Conservation (phyloP, 371 early-diverging fungal species). For the Mucor velutinosus region DNA sequence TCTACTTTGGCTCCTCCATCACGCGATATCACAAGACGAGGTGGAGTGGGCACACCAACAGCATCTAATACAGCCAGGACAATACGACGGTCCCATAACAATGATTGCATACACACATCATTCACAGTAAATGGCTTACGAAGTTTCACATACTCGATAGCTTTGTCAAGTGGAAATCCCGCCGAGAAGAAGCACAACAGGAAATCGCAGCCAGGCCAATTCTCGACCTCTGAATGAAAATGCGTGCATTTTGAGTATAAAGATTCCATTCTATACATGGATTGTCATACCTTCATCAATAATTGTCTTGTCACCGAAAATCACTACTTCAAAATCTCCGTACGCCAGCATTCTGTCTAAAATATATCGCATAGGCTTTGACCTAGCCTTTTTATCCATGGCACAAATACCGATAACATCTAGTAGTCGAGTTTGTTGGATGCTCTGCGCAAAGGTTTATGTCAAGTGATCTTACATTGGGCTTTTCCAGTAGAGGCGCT, state of each 20-base stretch:
- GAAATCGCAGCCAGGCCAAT: slow-evolving; percentile 97
- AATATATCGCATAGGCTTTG: slow-evolving; percentile 96
- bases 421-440: slow-evolving; percentile 16
- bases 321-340: slow-evolving; percentile 84
- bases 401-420: slow-evolving; percentile 90
- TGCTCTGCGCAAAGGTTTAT: not conserved
- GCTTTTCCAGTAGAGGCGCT: not conserved
- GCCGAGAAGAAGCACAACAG: slow-evolving; percentile 95
- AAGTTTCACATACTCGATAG: slow-evolving; percentile 84
- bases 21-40: slow-evolving; percentile 73
- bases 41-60: slow-evolving; percentile 88
- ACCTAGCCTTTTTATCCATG: slow-evolving; percentile 93
- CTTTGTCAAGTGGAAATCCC: slow-evolving; percentile 96
- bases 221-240: slow-evolving; percentile 63
- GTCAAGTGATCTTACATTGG: not conserved
- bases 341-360: slow-evolving; percentile 76
- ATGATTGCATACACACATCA: slow-evolving; percentile 87
- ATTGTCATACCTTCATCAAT: slow-evolving; percentile 81
- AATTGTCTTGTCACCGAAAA: slow-evolving; percentile 97
- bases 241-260: not conserved
- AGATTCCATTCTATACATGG: not conserved
- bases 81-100: slow-evolving; percentile 91
- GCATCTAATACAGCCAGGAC: slow-evolving; percentile 86
- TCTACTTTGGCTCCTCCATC: slow-evolving; percentile 70
- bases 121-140: slow-evolving; percentile 91